Percentiles rank a stretch among this genome's conserved stretches.
phyloP scores from a whole-genome alignment of 805 yeast species.

The Lachancea cidri region DNA sequence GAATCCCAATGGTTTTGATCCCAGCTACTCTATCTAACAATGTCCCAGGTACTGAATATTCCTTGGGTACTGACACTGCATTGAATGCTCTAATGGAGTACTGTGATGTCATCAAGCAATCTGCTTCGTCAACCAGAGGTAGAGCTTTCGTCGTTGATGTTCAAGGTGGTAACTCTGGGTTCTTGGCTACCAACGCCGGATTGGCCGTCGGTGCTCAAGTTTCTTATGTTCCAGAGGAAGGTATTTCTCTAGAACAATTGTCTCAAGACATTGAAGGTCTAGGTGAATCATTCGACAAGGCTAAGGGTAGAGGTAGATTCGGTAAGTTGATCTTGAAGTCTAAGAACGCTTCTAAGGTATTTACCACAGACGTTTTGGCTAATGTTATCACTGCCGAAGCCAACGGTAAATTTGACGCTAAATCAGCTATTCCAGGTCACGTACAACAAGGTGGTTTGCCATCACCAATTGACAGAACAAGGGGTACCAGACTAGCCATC shows the following conservation, averaged over 20 bases:
- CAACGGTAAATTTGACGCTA: slow-evolving; percentile 63
- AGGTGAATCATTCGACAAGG: slow-evolving; percentile 52
- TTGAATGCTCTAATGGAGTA: slow-evolving; percentile 63
- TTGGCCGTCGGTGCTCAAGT: slow-evolving; percentile 69
- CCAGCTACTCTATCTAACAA: slow-evolving; percentile 80
- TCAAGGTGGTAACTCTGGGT: slow-evolving; percentile 84
- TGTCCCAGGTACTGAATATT: slow-evolving; percentile 79
- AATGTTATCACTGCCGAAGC: slow-evolving; percentile 59
- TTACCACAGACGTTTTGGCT: slow-evolving; percentile 63
- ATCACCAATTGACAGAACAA: slow-evolving; percentile 69
- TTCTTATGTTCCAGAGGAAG: slow-evolving; percentile 72
- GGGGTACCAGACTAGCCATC: slow-evolving; percentile 67
- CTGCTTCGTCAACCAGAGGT: slow-evolving; percentile 73
- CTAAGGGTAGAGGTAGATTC: slow-evolving; percentile 58
- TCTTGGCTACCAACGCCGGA: slow-evolving; percentile 63
- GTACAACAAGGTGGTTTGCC: slow-evolving; percentile 83
- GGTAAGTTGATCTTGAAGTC: slow-evolving; percentile 69
- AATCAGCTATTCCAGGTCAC: slow-evolving; percentile 81
- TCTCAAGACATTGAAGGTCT: slow-evolving; percentile 61
- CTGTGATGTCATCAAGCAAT: slow-evolving; percentile 75
- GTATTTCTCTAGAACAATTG: slow-evolving; percentile 52
- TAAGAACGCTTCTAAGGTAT: slow-evolving; percentile 66
- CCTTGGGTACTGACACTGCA: slow-evolving; percentile 73
- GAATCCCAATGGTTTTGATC: slow-evolving; percentile 70
- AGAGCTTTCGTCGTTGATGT: slow-evolving; percentile 78